Evolutionary conservation across 768 basidiomycete genomes (phyloP).

Genomic region (Trametes punicea): DNA sequence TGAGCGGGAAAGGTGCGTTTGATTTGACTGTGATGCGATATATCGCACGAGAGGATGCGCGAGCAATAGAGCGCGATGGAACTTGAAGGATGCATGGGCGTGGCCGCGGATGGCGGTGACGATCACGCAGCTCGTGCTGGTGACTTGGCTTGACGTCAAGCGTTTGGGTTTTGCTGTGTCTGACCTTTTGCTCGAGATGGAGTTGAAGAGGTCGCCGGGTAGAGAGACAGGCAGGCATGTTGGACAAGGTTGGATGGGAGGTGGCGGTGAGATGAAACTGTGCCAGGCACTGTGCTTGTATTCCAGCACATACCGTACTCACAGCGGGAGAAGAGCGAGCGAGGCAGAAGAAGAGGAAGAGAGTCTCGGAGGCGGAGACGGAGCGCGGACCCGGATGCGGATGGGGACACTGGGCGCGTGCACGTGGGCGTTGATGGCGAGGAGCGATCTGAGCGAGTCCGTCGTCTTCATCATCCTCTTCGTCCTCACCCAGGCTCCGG

Average conservation of each 20-base stretch:
- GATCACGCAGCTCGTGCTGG: not conserved
- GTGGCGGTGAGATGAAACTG: no score
- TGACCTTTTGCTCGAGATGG: not conserved
- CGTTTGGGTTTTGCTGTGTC: not conserved
- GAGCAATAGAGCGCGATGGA: not conserved
- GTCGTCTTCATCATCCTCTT: not conserved
- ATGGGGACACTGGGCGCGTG: no score
- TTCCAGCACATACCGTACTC: no score
- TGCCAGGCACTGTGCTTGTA: no score
- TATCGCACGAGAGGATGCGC: not conserved
- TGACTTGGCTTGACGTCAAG: not conserved
- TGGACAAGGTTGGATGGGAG: no score
- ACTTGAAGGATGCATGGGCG: not conserved
- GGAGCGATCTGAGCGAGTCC: no score
- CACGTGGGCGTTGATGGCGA: no score
- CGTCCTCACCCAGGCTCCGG: slow-evolving; percentile 17
- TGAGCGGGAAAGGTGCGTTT: not conserved
- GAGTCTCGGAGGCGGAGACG: no score
- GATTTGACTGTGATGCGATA: not conserved
- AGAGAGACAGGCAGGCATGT: no score
- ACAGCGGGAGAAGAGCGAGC: no score
- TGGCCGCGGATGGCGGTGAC: not conserved
- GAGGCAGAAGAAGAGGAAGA: no score
- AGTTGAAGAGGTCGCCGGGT: not conserved
- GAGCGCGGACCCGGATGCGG: no score